Base-by-base conservation (phyloP, 495 filamentous ascomycete genomes). In the Lasiosphaeris hirsuta region DNA sequence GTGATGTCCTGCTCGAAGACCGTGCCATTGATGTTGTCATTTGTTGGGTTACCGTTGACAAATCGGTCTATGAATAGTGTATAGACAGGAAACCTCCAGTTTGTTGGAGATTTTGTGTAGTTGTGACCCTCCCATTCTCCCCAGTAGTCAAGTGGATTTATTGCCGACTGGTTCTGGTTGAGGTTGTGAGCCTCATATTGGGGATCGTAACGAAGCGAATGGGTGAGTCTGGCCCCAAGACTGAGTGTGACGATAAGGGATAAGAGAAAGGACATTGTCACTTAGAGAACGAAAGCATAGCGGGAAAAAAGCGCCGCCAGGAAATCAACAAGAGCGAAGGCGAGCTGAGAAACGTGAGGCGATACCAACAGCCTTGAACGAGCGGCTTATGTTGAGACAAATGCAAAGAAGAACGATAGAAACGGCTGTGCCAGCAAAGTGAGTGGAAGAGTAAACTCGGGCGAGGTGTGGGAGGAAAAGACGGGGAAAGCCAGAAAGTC, bases 31-130 rank as follows among this genome's bases (percentile, higher is more conserved):
- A 80, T 78, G 61, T 89, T 83, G 62, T 90, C 84, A 63, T 90
- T 90, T 0, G 79, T 77, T 0, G 87, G 86, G 53, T 90, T 81
- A 10, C 86, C 86, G 61, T 90, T 86, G 47, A 84, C 86, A 52
- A 84, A 87, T 38, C 85, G 73, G 65, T 90, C 86, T 4, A 88
- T 70, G 56, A 87, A 85, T 34, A 89, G 69, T 3, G 84, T 86
- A 63, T 89, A 90, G 57, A 88, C 81, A 0, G 86, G 86, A 61
- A 89, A 82, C 17, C 84, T 75, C 86, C 86, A 89, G 61, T 83
- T 85, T 3, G 72, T 65, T 0, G 86, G 86, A 0, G 86, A 88
- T 0, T 81, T 76, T 17, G 71, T 69, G 60, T 79, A 86, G 13
- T 64, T 65, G 61, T 87, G 54, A 14, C 17, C 44, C 6, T 57